Conservation (phyloP, 345 rosid genomes). For the Draba incana region DNA sequence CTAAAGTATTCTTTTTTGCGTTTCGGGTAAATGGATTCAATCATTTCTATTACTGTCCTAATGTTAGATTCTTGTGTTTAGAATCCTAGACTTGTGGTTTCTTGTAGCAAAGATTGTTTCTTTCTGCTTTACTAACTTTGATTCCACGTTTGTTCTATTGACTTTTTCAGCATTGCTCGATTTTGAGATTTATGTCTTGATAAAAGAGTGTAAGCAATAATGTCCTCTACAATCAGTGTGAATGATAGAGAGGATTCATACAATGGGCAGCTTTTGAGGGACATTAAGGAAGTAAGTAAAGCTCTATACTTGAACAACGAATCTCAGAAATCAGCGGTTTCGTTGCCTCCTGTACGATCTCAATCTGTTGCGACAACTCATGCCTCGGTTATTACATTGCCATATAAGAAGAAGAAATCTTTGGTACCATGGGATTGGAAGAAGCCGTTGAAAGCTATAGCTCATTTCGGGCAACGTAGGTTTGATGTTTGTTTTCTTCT, state of each 20-base stretch:
- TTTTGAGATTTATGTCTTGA: conserved; percentile 23
- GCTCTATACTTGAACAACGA: conserved; percentile 61
- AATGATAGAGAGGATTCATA: conserved; percentile 34
- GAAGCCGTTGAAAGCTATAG: conserved; percentile 77
- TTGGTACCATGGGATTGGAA: conserved; percentile 71
- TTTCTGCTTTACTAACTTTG: conserved; percentile 9
- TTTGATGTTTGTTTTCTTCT: conserved; percentile 68
- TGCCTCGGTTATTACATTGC: conserved; percentile 36
- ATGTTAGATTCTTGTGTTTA: background rate
- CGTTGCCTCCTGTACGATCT: conserved; percentile 48
- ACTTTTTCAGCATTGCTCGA: conserved; percentile 26
- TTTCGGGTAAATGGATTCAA: background rate
- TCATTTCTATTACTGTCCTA: background rate
- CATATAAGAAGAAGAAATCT: conserved; percentile 53
- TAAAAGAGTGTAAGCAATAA: conserved; percentile 39
- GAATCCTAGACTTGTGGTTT: background rate
- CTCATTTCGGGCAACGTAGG: conserved; percentile 58
- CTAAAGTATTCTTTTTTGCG: conserved; percentile 7
- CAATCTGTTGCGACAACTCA: conserved; percentile 50
- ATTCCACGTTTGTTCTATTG: background rate
- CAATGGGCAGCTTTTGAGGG: conserved; percentile 62
- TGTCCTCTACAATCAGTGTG: conserved; percentile 46
- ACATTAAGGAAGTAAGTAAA: conserved; percentile 76
- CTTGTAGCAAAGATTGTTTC: conserved; percentile 4
- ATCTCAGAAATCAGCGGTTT: conserved; percentile 48